Conservation (phyloP, 164 flowering plant genomes). For the Tetracentron sinense region DNA sequence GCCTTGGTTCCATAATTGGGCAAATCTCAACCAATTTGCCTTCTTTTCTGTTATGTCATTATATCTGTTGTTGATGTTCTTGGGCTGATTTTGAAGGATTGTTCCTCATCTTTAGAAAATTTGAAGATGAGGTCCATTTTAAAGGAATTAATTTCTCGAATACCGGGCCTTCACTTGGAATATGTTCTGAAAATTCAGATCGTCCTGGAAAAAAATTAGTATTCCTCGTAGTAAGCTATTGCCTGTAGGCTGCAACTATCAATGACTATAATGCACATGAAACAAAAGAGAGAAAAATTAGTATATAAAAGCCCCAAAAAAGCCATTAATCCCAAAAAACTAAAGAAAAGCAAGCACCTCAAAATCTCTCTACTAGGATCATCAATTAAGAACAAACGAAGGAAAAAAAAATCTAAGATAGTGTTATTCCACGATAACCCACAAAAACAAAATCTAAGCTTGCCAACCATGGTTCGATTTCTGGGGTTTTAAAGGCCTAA, state of each 20-base stretch:
- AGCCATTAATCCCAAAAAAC: too few species aligned
- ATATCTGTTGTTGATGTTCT: background rate
- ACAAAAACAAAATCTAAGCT: too few species aligned
- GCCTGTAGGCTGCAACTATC: slow-evolving; percentile 55
- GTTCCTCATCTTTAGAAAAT: slow-evolving; percentile 16
- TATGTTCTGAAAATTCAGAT: slow-evolving; percentile 60
- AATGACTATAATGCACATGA: slow-evolving; percentile 67
- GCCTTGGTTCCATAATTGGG: slow-evolving; percentile 64
- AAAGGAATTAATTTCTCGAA: slow-evolving; percentile 70
- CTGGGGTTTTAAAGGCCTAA: too few species aligned
- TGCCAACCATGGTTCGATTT: too few species aligned
- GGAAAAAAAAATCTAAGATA: too few species aligned
- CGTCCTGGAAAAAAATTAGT: slow-evolving; percentile 33
- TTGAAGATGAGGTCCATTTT: slow-evolving; percentile 28
- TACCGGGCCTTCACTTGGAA: slow-evolving; percentile 50
- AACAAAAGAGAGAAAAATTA: too few species aligned
- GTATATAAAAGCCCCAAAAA: too few species aligned
- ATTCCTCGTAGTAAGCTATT: slow-evolving; percentile 38
- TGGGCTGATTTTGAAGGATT: slow-evolving; percentile 1
- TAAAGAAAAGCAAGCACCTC: too few species aligned
- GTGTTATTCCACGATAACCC: too few species aligned
- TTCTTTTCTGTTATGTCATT: slow-evolving; percentile 32
- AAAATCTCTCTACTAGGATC: too few species aligned
- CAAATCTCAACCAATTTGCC: slow-evolving; percentile 80
- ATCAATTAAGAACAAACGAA: too few species aligned